phyloP scores from a whole-genome alignment of 2,329 filamentous ascomycete genomes.

The Orbilia brochopaga region DNA sequence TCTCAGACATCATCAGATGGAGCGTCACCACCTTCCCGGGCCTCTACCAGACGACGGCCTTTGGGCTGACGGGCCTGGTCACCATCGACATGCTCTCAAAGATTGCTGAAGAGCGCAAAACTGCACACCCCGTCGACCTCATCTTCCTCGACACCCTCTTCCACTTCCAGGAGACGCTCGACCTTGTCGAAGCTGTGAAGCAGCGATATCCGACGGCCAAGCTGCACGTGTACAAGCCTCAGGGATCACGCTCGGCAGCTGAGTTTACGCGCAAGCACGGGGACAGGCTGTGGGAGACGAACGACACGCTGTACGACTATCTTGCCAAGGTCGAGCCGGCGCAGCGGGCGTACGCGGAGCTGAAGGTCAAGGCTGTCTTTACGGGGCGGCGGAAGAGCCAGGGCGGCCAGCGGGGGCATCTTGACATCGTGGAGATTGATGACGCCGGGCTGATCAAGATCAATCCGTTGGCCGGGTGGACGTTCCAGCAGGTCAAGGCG shows the following conservation, averaged over 20 bases:
- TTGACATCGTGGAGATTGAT: conserved; percentile 91
- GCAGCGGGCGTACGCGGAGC: conserved; percentile 84
- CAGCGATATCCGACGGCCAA: conserved; percentile 77
- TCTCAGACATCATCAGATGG: conserved; percentile 82
- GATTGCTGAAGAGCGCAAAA: conserved; percentile 66
- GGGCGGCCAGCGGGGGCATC: conserved; percentile 85
- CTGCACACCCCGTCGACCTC: conserved; percentile 67
- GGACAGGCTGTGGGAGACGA: conserved; percentile 79
- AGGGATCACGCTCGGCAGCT: conserved; percentile 71
- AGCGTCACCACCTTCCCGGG: conserved; percentile 87
- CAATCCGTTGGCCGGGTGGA: conserved; percentile 95
- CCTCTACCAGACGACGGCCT: conserved; percentile 85
- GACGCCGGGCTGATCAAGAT: conserved; percentile 93
- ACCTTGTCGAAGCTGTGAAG: conserved; percentile 75
- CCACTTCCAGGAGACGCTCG: conserved; percentile 78
- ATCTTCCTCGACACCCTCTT: conserved; percentile 85
- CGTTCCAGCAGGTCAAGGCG: conserved; percentile 82
- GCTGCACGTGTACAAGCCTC: conserved; percentile 88
- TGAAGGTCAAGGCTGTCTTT: conserved; percentile 86
- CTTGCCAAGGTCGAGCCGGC: conserved; percentile 97
- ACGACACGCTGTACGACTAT: conserved; percentile 93
- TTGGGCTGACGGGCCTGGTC: conserved; percentile 79
- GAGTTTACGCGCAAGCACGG: conserved; percentile 86
- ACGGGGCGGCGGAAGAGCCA: conserved; percentile 91
- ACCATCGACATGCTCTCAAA: conserved; percentile 86